Evolutionary conservation across 2,329 filamentous ascomycete genomes (phyloP).

Genomic region (Sporothrix mexicana): DNA sequence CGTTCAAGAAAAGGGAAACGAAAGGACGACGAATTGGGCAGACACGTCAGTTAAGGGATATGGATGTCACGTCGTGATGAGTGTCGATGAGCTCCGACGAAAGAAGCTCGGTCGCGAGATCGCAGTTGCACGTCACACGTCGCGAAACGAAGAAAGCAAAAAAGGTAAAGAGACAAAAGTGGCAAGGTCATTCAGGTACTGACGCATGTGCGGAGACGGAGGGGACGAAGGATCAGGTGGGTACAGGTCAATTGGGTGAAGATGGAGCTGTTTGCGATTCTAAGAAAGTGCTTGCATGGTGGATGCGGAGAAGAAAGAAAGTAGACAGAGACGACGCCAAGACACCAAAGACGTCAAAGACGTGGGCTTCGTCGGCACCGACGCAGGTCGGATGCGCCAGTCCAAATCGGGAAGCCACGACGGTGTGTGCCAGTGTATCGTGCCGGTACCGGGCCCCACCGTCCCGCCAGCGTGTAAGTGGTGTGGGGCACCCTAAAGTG

Average conservation of each 20-base stretch:
- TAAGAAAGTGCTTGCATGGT: background rate
- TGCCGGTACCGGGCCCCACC: conserved; percentile 16
- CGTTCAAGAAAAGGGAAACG: background rate
- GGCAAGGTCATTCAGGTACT: background rate
- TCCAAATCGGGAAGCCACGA: background rate
- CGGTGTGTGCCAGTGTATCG: background rate
- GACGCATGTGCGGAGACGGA: conserved; percentile 6
- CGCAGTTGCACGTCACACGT: background rate
- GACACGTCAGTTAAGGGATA: conserved; percentile 4
- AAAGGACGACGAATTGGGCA: background rate
- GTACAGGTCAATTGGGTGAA: background rate
- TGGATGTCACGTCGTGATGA: background rate
- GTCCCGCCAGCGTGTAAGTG: conserved; percentile 14
- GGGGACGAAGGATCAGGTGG: background rate
- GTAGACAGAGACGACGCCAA: no score
- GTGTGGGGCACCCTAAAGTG: conserved; percentile 1
- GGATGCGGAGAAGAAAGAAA: background rate
- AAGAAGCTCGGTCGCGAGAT: conserved; percentile 1
- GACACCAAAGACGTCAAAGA: no score
- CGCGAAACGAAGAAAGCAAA: background rate
- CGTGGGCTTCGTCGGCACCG: background rate
- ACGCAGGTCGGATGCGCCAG: conserved; percentile 27
- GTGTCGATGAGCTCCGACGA: no score
- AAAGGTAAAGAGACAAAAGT: no score
- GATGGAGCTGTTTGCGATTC: background rate